Percentiles rank a stretch among this genome's conserved stretches.
Conservation (phyloP, 2,329 filamentous ascomycete genomes). For the Cladosporium phlei region DNA sequence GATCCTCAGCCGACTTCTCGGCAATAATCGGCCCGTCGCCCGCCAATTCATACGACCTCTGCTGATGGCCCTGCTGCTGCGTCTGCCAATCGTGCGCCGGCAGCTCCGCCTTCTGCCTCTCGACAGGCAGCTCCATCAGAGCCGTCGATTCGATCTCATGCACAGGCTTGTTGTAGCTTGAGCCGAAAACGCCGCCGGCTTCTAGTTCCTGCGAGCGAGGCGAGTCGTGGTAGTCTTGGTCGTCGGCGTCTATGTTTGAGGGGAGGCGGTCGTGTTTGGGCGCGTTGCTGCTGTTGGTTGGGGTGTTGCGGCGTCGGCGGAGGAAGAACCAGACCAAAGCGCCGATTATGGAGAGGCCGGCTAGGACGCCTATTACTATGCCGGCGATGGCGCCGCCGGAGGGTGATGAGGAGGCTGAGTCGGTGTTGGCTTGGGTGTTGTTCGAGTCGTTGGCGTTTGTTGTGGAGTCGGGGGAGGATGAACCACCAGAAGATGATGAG, state of each 20-base stretch:
- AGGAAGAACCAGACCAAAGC: conserved; percentile 14
- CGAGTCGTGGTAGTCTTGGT: too few species aligned
- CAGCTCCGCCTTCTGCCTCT: neutral
- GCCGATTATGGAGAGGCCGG: conserved; percentile 15
- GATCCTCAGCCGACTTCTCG: conserved; percentile 1
- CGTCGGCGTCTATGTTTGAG: too few species aligned
- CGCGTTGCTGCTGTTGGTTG: too few species aligned
- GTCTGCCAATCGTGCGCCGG: neutral
- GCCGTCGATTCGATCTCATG: neutral
- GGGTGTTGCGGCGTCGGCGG: conserved; percentile 10
- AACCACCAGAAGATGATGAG: too few species aligned
- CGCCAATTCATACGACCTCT: neutral
- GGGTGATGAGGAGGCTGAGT: conserved; percentile 12
- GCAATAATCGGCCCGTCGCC: neutral
- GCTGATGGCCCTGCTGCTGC: neutral
- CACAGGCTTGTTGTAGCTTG: neutral
- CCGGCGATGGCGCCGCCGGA: conserved; percentile 31
- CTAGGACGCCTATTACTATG: conserved; percentile 33
- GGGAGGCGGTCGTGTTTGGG: neutral
- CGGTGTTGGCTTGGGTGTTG: too few species aligned
- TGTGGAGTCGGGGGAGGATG: too few species aligned
- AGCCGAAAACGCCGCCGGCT: neutral
- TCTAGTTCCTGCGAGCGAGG: too few species aligned
- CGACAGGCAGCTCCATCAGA: neutral
- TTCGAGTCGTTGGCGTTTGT: neutral